phyloP scores from a whole-genome alignment of 345 rosid genomes.

The Cardamine chenopodiifolia region DNA sequence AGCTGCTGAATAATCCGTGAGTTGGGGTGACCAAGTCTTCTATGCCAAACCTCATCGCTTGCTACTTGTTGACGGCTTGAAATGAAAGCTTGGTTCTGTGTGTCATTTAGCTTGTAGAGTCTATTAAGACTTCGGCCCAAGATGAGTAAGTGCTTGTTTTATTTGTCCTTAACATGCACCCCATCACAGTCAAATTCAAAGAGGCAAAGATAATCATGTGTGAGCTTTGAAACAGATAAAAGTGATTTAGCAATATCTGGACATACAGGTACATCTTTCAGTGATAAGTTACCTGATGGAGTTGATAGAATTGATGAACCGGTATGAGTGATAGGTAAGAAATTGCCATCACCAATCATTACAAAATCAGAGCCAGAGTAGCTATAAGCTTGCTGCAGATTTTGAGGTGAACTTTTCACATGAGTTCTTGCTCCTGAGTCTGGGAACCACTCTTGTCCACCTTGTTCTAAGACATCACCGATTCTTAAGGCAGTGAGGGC shows the following conservation, averaged over 20 bases:
- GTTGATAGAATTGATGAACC: too few relatives aligned
- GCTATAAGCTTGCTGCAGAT: too few relatives aligned
- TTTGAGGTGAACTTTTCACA: too few relatives aligned
- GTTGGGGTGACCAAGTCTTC: not conserved
- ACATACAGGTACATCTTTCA: not conserved
- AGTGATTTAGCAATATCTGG: not conserved
- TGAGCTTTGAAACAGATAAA: not conserved
- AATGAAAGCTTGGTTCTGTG: not conserved
- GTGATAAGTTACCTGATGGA: too few relatives aligned
- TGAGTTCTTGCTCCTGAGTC: too few relatives aligned
- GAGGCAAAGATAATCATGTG: not conserved
- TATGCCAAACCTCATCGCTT: not conserved
- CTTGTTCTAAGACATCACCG: too few relatives aligned
- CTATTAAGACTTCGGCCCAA: not conserved
- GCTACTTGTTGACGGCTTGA: not conserved
- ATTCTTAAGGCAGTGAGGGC: too few relatives aligned
- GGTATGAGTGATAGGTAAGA: too few relatives aligned
- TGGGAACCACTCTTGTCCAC: too few relatives aligned
- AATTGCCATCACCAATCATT: too few relatives aligned
- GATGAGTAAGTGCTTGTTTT: not conserved
- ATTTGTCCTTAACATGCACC: not conserved
- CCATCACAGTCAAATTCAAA: too few relatives aligned
- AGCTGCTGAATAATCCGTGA: not conserved
- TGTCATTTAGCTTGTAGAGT: accelerated
- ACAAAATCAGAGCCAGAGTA: too few relatives aligned